A percentile compares a stretch with the other conserved stretches of the same genome.
Evolutionary conservation across 2,329 filamentous ascomycete genomes (phyloP).

Genomic region (Phyllosticta paracitricarpa): DNA sequence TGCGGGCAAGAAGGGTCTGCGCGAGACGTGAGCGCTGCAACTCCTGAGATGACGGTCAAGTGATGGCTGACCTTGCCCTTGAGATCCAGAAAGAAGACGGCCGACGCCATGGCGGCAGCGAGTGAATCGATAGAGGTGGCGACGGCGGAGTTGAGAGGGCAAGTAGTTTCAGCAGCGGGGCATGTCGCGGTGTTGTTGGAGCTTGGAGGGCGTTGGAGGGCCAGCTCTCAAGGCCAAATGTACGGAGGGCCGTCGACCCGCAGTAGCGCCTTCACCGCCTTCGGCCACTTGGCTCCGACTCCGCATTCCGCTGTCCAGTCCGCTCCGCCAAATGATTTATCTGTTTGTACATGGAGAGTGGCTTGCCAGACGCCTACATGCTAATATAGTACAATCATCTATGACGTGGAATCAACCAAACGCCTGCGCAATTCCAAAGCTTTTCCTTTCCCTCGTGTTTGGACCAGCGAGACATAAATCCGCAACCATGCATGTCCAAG

Average conservation of each 20-base stretch:
- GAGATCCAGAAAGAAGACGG: slow-evolving; percentile 95
- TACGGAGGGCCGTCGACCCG: neutral
- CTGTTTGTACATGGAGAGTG: neutral
- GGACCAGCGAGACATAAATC: neutral
- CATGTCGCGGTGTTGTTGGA: slow-evolving; percentile 4
- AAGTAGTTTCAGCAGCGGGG: neutral
- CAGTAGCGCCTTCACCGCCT: neutral
- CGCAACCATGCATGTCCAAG: no score
- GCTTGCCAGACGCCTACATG: neutral
- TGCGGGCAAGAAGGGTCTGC: slow-evolving; percentile 93
- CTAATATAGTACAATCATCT: neutral
- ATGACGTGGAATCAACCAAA: neutral
- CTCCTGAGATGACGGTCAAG: slow-evolving; percentile 12
- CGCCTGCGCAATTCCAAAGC: neutral
- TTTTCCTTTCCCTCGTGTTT: neutral
- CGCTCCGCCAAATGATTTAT: no score
- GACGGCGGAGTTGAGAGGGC: neutral
- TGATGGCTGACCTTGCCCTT: slow-evolving; percentile 82
- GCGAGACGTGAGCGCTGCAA: slow-evolving; percentile 17
- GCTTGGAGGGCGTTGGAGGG: neutral
- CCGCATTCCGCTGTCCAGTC: neutral
- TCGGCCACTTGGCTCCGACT: neutral
- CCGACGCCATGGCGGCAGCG: slow-evolving; percentile 71
- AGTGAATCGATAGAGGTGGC: neutral
- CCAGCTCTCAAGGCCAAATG: slow-evolving; percentile 8